phyloP scores from a whole-genome alignment of 2,329 filamentous ascomycete genomes.

The Ploettnerulaceae sp. region DNA sequence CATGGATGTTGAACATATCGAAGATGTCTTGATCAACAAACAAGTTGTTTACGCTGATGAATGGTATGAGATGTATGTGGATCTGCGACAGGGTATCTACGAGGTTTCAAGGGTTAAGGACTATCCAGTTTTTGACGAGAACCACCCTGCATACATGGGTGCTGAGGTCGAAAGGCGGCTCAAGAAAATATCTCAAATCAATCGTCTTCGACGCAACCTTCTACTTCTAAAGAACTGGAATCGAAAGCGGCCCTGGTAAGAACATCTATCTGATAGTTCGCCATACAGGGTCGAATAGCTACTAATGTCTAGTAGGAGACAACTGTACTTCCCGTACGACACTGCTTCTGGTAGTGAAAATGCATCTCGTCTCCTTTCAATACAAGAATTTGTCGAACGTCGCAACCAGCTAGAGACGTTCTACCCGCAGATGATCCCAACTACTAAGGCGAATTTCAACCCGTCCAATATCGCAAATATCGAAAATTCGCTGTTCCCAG shows the following conservation, averaged over 20 bases:
- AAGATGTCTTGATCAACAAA: background rate
- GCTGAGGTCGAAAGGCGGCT: background rate
- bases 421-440: background rate
- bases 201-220: background rate
- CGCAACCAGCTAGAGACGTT: background rate
- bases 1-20: background rate
- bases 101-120: background rate
- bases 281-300: background rate
- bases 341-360: background rate
- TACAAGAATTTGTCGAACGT: background rate
- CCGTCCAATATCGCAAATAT: background rate
- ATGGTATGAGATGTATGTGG: background rate
- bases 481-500: background rate
- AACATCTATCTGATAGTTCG: background rate
- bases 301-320: background rate
- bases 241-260: background rate
- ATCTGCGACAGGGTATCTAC: background rate
- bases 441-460: background rate
- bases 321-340: background rate
- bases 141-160: background rate
- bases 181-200: background rate
- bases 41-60: background rate
- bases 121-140: background rate
- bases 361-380: background rate
- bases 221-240: slow-evolving; percentile 2